Evolutionary conservation across 2,329 filamentous ascomycete genomes (phyloP).

Genomic region (Ascochyta pisi): DNA sequence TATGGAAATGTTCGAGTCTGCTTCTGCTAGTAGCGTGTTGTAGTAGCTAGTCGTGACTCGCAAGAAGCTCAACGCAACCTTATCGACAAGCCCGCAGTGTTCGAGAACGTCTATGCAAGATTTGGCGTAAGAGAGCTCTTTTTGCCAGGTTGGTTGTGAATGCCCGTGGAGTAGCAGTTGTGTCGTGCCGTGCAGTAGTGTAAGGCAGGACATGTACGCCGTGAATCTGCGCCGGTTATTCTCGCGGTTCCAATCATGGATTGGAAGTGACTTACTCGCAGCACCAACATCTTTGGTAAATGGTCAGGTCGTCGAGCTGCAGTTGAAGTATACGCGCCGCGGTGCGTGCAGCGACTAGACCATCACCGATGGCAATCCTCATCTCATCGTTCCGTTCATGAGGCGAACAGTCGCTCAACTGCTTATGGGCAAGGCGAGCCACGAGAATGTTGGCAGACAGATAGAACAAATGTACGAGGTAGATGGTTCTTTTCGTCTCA

Average conservation of each 20-base stretch:
- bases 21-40: background rate
- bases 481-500: background rate
- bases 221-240: background rate
- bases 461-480: background rate
- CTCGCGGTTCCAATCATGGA: background rate
- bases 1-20: background rate
- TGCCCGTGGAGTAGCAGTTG: background rate
- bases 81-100: background rate
- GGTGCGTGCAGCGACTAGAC: background rate
- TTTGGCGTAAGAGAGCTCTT: background rate
- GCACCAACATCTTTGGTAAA: slow-evolving; percentile 2
- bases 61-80: background rate
- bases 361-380: background rate
- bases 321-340: background rate
- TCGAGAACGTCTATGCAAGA: background rate
- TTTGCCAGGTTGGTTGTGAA: background rate
- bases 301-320: background rate
- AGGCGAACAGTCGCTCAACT: background rate
- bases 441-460: background rate
- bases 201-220: background rate
- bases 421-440: background rate
- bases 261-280: background rate
- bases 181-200: background rate
- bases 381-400: background rate
- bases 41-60: background rate